A percentile compares a stretch with the other conserved stretches of the same genome.
Conservation (phyloP, 2,329 filamentous ascomycete genomes). For the Penicillium concentricum region DNA sequence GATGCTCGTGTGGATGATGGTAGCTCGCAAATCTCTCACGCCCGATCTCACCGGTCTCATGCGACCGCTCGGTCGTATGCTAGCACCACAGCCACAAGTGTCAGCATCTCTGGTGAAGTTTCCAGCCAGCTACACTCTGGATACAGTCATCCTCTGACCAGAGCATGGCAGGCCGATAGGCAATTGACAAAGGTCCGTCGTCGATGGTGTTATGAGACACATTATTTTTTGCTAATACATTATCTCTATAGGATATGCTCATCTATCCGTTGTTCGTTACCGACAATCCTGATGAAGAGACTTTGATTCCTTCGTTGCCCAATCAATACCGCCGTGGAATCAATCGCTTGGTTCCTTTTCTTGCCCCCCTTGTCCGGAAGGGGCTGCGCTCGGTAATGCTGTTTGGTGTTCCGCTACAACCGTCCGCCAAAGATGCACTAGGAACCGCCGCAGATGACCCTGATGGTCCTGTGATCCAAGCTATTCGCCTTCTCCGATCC, state of each 20-base stretch:
- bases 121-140: conserved; percentile 80
- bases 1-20: conserved; percentile 44
- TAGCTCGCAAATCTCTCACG: conserved; percentile 45
- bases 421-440: conserved; percentile 81
- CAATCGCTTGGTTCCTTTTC: conserved; percentile 79
- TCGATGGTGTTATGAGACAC: not conserved
- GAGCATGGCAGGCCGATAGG: conserved; percentile 79
- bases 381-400: conserved; percentile 91
- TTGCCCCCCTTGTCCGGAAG: conserved; percentile 83
- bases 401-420: conserved; percentile 85
- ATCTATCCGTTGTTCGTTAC: conserved; percentile 97
- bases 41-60: conserved; percentile 40
- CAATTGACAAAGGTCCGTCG: conserved; percentile 75
- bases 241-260: conserved; percentile 75
- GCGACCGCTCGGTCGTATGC: conserved; percentile 44
- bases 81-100: conserved; percentile 51
- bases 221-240: not conserved
- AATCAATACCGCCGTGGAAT: conserved; percentile 86
- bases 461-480: conserved; percentile 82
- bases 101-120: conserved; percentile 63
- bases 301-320: conserved; percentile 83
- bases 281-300: conserved; percentile 90
- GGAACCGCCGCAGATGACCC: conserved; percentile 93
- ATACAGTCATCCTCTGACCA: conserved; percentile 75
- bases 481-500: conserved; percentile 78